Evolutionary conservation across 2,329 filamentous ascomycete species (phyloP), one percentile per base, ranked within the genome.

Genomic region (Colletotrichum tropicale): DNA sequence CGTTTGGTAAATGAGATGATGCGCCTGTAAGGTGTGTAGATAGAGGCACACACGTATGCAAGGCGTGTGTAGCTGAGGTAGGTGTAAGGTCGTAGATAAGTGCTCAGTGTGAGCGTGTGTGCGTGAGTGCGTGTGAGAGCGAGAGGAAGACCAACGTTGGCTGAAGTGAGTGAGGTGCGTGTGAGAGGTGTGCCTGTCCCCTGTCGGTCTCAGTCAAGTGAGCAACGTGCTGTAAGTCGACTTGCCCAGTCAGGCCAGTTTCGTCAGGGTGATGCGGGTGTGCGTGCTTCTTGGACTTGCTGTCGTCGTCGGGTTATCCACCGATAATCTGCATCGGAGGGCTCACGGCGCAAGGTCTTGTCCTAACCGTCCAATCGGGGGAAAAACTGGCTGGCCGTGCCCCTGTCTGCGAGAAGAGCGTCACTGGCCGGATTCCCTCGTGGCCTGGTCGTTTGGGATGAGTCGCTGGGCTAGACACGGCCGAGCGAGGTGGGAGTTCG

Each of bases 141-240:
- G 62, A 26, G 21, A 16, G 38, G n/a, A n/a, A 48, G 38, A 48
- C 38, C 10, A 67, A 58, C 48, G 66, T 30, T 30, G 26, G 43
- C 10, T 65, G 43, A 61, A 48, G 72, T 56, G 43, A 38, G 67
- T 61, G 43, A 65, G 66, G 32, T 74, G 60, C 48, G 43, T 64
- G 60, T 30, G 60, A 28, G 52, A 18, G 70, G 56, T 43, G 21
- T 15, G 38, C 26, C 30, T 58, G 52, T 58, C 52, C 52, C 66
- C 52, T 68, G 69, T 71, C 66, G 32, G 69, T 67, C 72, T 71
- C 72, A 72, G 69, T 72, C 73, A 67, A 72, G 69, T 75, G 73
- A 67, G 38, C 62, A 72, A 32, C 66, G 18, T 38, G 72, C 36
- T 75, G 38, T 62, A 28, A 72, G 73, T 75, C 73, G 73, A 75